Evolutionary conservation across 352 stramenopile species (phyloP).

Genomic region (Thraustotheca clavata): DNA sequence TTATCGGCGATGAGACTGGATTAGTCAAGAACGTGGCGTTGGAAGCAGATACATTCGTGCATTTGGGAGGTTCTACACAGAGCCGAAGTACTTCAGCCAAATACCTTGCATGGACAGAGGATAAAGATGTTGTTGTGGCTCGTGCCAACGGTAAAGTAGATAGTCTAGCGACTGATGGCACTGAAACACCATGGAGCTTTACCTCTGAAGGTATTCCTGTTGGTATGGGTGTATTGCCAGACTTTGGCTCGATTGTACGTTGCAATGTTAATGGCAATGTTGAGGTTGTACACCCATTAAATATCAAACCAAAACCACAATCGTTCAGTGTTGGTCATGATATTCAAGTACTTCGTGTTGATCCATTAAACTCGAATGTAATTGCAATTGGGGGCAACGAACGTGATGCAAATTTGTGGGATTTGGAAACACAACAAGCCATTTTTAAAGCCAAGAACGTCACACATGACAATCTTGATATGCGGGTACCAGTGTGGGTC

Average conservation of each 20-base stretch:
- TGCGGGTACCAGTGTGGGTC: slow-evolving; percentile 85
- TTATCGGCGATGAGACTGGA: slow-evolving; percentile 74
- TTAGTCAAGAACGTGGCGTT: slow-evolving; percentile 75
- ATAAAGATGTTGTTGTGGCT: slow-evolving; percentile 45
- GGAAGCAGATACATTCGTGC: slow-evolving; percentile 51
- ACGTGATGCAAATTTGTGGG: slow-evolving; percentile 71
- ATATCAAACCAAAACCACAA: slow-evolving; percentile 28
- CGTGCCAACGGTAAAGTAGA: slow-evolving; percentile 55
- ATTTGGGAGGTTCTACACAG: slow-evolving; percentile 38
- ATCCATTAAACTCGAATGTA: slow-evolving; percentile 36
- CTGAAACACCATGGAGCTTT: slow-evolving; percentile 23
- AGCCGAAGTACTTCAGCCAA: slow-evolving; percentile 4
- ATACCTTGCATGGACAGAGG: slow-evolving; percentile 21
- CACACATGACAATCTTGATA: slow-evolving; percentile 77
- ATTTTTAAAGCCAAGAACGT: slow-evolving; percentile 85
- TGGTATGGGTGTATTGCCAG: slow-evolving; percentile 45
- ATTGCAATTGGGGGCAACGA: slow-evolving; percentile 77
- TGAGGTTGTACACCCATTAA: slow-evolving; percentile 12
- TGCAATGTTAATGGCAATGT: slow-evolving; percentile 40
- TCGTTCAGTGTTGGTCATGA: slow-evolving; percentile 44
- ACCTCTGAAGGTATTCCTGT: slow-evolving; percentile 31
- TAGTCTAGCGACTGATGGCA: slow-evolving; percentile 40
- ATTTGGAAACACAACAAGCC: slow-evolving; percentile 61
- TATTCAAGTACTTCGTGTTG: slow-evolving; percentile 50
- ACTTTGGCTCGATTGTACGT: slow-evolving; percentile 60